These are phyloP conservation scores for Exophiala calicioides DNA, from an alignment of 2,329 filamentous ascomycete genomes.

Conservation along the genomic window DNA sequence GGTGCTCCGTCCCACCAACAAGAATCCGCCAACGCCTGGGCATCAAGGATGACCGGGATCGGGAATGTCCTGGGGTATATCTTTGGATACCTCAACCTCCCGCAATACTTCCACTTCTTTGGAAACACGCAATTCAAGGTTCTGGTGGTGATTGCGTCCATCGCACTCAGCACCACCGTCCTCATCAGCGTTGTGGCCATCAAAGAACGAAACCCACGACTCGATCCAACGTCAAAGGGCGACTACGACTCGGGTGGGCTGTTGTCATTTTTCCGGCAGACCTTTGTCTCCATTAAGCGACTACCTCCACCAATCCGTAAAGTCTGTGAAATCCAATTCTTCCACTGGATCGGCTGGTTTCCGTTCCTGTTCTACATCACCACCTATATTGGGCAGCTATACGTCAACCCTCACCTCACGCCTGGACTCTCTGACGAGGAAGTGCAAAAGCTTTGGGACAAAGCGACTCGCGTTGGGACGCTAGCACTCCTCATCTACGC, in stretches of 20 bases:
- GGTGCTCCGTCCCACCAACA: constrained; percentile 91
- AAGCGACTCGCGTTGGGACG: constrained; percentile 81
- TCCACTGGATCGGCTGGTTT: constrained; percentile 94
- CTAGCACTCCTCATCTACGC: constrained; percentile 88
- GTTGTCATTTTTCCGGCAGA: constrained; percentile 74
- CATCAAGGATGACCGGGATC: constrained; percentile 78
- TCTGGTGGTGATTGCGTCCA: constrained; percentile 79
- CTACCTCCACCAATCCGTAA: constrained; percentile 79
- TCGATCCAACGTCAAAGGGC: constrained; percentile 64
- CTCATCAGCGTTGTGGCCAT: constrained; percentile 69
- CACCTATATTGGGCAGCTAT: constrained; percentile 90
- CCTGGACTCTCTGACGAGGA: constrained; percentile 75
- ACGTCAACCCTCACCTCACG: constrained; percentile 78
- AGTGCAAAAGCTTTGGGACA: constrained; percentile 77
- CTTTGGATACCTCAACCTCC: constrained; percentile 80
- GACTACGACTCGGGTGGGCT: constrained; percentile 61
- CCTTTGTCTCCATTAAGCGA: constrained; percentile 73
- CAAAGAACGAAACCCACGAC: constrained; percentile 75
- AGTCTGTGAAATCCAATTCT: constrained; percentile 81
- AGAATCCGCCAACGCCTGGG: constrained; percentile 92
- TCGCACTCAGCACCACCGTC: constrained; percentile 70
- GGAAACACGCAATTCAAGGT: constrained; percentile 91
- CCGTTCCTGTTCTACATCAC: constrained; percentile 94
- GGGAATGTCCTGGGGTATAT: constrained; percentile 91
- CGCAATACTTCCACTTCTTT: constrained; percentile 72